phyloP scores from a whole-genome alignment of 2,329 filamentous ascomycete genomes.

The Alternaria solani region DNA sequence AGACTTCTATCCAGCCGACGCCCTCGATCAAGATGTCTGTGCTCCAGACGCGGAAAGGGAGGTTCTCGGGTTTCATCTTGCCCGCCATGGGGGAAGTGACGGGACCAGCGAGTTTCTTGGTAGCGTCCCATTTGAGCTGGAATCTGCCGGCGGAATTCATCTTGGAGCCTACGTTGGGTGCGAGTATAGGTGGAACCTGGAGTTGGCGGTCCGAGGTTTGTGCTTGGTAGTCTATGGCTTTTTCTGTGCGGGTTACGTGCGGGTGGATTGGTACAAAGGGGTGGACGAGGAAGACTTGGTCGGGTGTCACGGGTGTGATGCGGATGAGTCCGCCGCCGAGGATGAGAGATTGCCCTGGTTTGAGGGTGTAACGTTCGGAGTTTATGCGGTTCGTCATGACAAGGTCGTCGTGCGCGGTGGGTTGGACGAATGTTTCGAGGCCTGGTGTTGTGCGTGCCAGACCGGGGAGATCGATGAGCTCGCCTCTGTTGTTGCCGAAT shows the following conservation, averaged over 20 bases:
- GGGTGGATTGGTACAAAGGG: conserved; percentile 81
- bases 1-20: conserved; percentile 90
- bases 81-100: conserved; percentile 70
- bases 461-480: conserved; percentile 92
- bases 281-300: conserved; percentile 77
- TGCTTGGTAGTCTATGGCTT: conserved; percentile 76
- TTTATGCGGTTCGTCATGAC: conserved; percentile 81
- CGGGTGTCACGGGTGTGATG: conserved; percentile 76
- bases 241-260: conserved; percentile 81
- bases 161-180: conserved; percentile 47
- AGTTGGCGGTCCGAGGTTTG: conserved; percentile 63
- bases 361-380: conserved; percentile 76
- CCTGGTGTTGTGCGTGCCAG: conserved; percentile 71
- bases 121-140: conserved; percentile 81
- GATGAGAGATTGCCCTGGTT: conserved; percentile 79
- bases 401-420: conserved; percentile 70
- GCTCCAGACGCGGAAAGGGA: conserved; percentile 82
- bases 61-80: conserved; percentile 68
- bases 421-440: conserved; percentile 74
- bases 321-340: conserved; percentile 83
- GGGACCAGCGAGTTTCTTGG: conserved; percentile 77
- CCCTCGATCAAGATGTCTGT: conserved; percentile 91
- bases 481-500: conserved; percentile 84
- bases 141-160: conserved; percentile 73
- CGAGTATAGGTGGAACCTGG: conserved; percentile 68